A percentile compares a stretch with the other conserved stretches of the same genome.
phyloP scores from a whole-genome alignment of 2,329 filamentous ascomycete genomes.

The Arthroderma uncinatum region DNA sequence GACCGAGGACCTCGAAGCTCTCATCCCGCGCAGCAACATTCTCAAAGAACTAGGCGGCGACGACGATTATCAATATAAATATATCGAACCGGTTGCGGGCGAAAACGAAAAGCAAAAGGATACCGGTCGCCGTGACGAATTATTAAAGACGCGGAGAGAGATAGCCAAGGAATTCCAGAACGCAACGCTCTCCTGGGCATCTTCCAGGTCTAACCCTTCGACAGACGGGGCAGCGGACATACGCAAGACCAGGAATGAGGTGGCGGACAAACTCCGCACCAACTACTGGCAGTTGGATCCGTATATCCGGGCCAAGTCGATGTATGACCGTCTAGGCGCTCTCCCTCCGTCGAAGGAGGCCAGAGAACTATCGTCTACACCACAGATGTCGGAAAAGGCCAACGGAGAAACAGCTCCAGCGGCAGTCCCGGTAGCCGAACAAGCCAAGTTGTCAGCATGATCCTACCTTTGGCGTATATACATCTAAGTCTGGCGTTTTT shows the following conservation, averaged over 20 bases:
- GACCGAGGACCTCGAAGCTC: constrained; percentile 64
- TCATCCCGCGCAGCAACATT: constrained; percentile 59
- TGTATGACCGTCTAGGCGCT: constrained; percentile 73
- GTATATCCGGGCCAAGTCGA: constrained; percentile 67
- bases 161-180: constrained; percentile 65
- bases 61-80: constrained; percentile 74
- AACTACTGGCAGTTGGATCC: constrained; percentile 89
- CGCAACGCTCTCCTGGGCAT: constrained; percentile 65
- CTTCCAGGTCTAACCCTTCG: constrained; percentile 35
- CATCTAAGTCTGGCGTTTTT: not conserved
- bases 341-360: constrained; percentile 11
- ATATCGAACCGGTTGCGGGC: constrained; percentile 59
- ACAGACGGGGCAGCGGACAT: constrained; percentile 38
- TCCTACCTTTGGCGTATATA: not conserved
- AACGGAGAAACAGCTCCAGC: constrained; percentile 10
- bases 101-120: constrained; percentile 70
- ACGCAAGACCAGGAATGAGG: constrained; percentile 47
- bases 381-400: constrained; percentile 5
- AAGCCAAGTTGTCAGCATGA: not conserved
- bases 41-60: constrained; percentile 75
- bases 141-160: constrained; percentile 52
- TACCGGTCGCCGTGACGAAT: constrained; percentile 49
- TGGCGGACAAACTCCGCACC: constrained; percentile 53
- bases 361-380: not conserved
- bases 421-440: not conserved